Conservation (phyloP, 805 yeast species). For the Saccharomycopsis fodiens region DNA sequence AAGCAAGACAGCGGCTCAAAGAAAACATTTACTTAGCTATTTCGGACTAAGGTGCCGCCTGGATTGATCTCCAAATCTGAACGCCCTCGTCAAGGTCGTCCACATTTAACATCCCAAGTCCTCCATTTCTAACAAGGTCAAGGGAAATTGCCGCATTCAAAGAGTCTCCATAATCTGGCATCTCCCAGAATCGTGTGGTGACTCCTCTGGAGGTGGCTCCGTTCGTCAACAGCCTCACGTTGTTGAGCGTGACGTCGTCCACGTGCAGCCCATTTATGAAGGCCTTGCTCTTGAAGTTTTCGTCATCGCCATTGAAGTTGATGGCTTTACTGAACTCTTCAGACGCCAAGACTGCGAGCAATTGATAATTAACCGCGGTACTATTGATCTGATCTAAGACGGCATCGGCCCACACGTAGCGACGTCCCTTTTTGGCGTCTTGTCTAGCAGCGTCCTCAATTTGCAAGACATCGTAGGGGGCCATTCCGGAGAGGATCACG, state of each 20-base stretch:
- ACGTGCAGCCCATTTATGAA: not conserved
- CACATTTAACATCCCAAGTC: conserved; percentile 10
- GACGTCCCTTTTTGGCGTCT: conserved; percentile 21
- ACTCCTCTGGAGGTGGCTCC: conserved; percentile 3
- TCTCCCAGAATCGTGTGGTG: conserved; percentile 12
- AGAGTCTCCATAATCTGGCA: conserved; percentile 3
- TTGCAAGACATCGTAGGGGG: conserved; percentile 22
- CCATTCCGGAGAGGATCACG: conserved; percentile 13
- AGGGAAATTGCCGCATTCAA: not conserved
- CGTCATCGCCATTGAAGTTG: not conserved
- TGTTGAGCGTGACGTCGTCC: not conserved
- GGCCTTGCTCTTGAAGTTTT: not conserved
- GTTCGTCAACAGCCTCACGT: not conserved
- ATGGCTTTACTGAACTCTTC: not conserved
- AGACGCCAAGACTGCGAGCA: not conserved
- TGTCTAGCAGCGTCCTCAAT: conserved; percentile 22
- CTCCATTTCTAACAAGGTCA: conserved; percentile 6
- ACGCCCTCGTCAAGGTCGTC: conserved; percentile 16
- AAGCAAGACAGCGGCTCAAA: too few relatives aligned
- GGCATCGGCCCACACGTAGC: conserved; percentile 27
- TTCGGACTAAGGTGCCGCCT: too few relatives aligned
- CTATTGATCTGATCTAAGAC: not conserved
- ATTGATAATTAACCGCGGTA: not conserved
- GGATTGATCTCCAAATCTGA: not conserved
- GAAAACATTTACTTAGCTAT: too few relatives aligned